A percentile compares a stretch with the other conserved stretches of the same genome.
Evolutionary conservation across 2,329 filamentous ascomycete species (phyloP).

Genomic region (Ophiobolus disseminans): DNA sequence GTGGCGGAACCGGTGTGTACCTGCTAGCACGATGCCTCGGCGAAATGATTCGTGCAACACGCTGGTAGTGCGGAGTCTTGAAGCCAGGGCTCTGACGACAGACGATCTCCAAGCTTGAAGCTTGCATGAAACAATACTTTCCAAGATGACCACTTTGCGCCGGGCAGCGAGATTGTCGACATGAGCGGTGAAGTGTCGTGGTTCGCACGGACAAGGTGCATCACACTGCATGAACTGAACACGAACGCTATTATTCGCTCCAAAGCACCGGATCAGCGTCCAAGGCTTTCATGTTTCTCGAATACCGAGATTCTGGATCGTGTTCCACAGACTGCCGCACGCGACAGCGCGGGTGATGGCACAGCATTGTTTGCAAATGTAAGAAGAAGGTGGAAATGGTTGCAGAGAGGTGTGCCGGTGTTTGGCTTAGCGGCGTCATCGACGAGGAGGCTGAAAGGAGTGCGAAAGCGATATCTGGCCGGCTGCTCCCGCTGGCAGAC

Average conservation of each 20-base stretch:
- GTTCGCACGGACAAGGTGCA: slow-evolving; percentile 21
- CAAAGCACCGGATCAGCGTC: slow-evolving; percentile 4
- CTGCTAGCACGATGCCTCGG: slow-evolving; percentile 35
- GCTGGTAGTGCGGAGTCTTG: slow-evolving; percentile 25
- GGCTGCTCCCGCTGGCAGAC: slow-evolving; percentile 37
- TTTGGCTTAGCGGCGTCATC: neutral
- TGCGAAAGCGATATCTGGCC: slow-evolving; percentile 19
- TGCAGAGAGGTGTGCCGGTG: neutral
- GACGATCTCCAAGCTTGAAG: slow-evolving; percentile 36
- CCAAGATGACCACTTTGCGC: slow-evolving; percentile 23
- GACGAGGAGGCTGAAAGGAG: neutral
- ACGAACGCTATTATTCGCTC: slow-evolving; percentile 17
- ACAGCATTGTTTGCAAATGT: slow-evolving; percentile 14
- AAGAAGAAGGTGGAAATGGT: slow-evolving; percentile 4
- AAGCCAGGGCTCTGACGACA: slow-evolving; percentile 38
- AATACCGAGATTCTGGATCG: slow-evolving; percentile 21
- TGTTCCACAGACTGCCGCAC: slow-evolving; percentile 22
- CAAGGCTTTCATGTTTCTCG: slow-evolving; percentile 7
- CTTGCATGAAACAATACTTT: slow-evolving; percentile 37
- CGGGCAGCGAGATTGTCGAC: slow-evolving; percentile 11
- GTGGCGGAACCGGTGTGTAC: slow-evolving; percentile 27
- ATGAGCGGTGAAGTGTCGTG: slow-evolving; percentile 13
- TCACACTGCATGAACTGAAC: slow-evolving; percentile 27
- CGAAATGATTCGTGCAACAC: slow-evolving; percentile 26
- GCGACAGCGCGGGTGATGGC: slow-evolving; percentile 24